Evolutionary conservation across 139 green algal genomes (phyloP).

Genomic region (Coelastrella sp.): DNA sequence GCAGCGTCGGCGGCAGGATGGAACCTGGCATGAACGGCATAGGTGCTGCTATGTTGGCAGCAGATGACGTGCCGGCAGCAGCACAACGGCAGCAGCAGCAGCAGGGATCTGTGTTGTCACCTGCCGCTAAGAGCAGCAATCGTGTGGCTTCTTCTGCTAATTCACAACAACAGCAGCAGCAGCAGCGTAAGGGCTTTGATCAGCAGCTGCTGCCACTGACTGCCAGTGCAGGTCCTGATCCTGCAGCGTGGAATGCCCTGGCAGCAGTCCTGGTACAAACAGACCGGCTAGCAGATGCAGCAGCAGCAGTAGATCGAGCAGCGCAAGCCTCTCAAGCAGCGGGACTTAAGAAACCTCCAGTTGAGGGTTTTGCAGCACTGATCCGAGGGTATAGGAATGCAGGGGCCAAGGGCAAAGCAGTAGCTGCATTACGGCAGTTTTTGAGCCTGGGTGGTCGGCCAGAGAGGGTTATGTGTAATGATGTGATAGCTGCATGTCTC

Average conservation of each 20-base stretch:
- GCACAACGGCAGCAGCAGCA: conserved; percentile 12
- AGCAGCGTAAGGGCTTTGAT: background rate
- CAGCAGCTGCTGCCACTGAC: conserved; percentile 22
- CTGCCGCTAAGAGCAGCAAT: too few relatives aligned
- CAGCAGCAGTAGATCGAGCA: conserved; percentile 49
- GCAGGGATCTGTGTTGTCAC: background rate
- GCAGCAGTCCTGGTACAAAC: conserved; percentile 57
- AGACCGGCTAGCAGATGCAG: conserved; percentile 69
- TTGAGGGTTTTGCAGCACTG: conserved; percentile 58
- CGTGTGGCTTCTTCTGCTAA: too few relatives aligned
- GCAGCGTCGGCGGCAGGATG: background rate
- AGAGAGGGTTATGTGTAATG: conserved; percentile 70
- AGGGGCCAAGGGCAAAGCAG: conserved; percentile 5
- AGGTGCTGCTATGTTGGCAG: background rate
- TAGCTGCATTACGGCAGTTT: conserved; percentile 60
- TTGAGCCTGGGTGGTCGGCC: conserved; percentile 63
- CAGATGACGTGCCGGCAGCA: background rate
- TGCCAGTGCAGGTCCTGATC: conserved; percentile 46
- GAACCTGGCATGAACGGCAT: background rate
- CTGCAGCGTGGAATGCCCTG: conserved; percentile 63
- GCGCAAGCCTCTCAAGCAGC: conserved; percentile 32
- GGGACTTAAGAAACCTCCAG: conserved; percentile 51
- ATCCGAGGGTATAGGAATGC: conserved; percentile 48
- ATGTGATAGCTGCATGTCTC: conserved; percentile 60
- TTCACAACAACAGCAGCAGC: background rate